These are phyloP conservation scores for Xanthoceras sorbifolium DNA, from an alignment of 345 rosid genomes.

Conservation along the genomic window DNA sequence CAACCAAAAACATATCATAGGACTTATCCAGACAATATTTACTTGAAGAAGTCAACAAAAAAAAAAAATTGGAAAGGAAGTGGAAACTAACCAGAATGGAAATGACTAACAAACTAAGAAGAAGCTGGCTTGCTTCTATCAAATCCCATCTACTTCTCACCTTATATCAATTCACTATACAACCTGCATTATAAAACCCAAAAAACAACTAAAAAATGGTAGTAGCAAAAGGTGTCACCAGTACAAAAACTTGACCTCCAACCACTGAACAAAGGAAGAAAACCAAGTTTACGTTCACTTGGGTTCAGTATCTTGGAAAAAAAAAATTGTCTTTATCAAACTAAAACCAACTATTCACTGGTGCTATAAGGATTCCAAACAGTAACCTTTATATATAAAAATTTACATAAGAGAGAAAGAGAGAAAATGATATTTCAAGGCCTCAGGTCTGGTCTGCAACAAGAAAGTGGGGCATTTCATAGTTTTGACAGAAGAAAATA, in stretches of 20 bases:
- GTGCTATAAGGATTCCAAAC: not conserved
- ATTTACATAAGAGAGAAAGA: not conserved
- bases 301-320: not conserved
- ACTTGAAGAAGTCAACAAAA: not conserved
- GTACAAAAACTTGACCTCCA: slow-evolving; percentile 28
- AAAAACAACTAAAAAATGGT: not conserved
- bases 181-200: slow-evolving; percentile 31
- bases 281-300: not conserved
- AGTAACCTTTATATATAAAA: not conserved
- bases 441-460: too few species aligned
- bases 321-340: slow-evolving; percentile 5
- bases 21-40: not conserved
- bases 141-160: slow-evolving; percentile 13
- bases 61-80: not conserved
- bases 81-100: slow-evolving; percentile 34
- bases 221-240: not conserved
- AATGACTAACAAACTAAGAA: slow-evolving; percentile 5
- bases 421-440: not conserved
- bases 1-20: not conserved
- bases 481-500: not conserved
- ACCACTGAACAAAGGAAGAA: slow-evolving; percentile 7
- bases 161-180: slow-evolving; percentile 15
- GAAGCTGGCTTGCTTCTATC: slow-evolving; percentile 14
- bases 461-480: slow-evolving; percentile 20
- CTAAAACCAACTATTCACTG: not conserved